A percentile compares a stretch with the other conserved stretches of the same genome.
phyloP scores from a whole-genome alignment of 1,284 basidiomycete genomes.

The Malassezia psittaci region DNA sequence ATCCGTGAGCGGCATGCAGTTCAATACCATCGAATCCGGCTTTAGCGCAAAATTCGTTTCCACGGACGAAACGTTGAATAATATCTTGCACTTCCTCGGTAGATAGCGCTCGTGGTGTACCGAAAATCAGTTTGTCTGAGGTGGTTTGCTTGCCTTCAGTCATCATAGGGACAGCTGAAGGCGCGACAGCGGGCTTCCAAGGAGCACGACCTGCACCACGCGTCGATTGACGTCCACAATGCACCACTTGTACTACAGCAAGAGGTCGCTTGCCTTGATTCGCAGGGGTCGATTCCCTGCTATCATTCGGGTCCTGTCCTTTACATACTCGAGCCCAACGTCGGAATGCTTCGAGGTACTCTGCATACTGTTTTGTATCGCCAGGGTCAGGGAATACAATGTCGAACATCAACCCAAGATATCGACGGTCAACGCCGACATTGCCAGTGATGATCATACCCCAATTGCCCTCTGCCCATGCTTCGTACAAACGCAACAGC shows the following conservation, averaged over 20 bases:
- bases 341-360: constrained; percentile 35
- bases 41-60: constrained; percentile 59
- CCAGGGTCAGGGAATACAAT: constrained; percentile 55
- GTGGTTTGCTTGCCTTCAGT: constrained; percentile 20
- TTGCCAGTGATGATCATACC: constrained; percentile 83
- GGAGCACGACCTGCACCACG: constrained; percentile 60
- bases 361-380: constrained; percentile 27
- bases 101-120: constrained; percentile 53
- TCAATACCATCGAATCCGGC: constrained; percentile 82
- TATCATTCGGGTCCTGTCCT: constrained; percentile 19
- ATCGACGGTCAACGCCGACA: constrained; percentile 62
- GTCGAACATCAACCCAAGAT: constrained; percentile 73
- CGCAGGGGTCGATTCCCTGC: constrained; percentile 39
- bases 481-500: constrained; percentile 61
- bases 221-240: constrained; percentile 74
- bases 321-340: constrained; percentile 28
- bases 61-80: constrained; percentile 61
- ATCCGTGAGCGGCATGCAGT: constrained; percentile 75
- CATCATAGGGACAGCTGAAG: constrained; percentile 60
- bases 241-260: constrained; percentile 66
- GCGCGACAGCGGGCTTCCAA: constrained; percentile 60
- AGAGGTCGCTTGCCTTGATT: constrained; percentile 31
- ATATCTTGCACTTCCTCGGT: constrained; percentile 57
- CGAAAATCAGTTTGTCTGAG: constrained; percentile 50
- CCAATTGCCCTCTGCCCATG: constrained; percentile 70